A percentile compares a stretch with the other conserved stretches of the same genome.
Evolutionary conservation across 176 grass and related monocot genomes (phyloP).

Genomic region (Oryza rufipogon): DNA sequence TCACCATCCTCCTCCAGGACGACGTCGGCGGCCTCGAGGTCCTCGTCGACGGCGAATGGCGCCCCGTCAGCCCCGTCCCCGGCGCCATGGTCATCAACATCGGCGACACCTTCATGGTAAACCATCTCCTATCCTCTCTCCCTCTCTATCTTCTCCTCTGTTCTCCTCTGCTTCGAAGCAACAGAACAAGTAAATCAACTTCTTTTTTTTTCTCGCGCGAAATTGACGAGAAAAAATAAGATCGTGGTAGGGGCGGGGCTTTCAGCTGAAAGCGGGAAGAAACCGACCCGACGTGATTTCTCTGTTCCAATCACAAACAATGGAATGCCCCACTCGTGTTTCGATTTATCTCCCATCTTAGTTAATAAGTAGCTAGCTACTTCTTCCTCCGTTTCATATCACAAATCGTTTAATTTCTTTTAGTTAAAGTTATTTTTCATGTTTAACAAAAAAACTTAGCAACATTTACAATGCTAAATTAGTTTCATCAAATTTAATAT

Average conservation of each 20-base stretch:
- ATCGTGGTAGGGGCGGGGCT: slow-evolving; percentile 22
- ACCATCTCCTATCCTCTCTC: neutral
- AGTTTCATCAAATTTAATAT: too few species aligned
- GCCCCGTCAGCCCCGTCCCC: slow-evolving; percentile 60
- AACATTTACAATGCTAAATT: too few species aligned
- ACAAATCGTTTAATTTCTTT: too few species aligned
- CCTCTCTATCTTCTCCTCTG: too few species aligned
- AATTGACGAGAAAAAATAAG: neutral
- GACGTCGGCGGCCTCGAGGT: slow-evolving; percentile 84
- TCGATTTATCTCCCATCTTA: neutral
- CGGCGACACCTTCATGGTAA: slow-evolving; percentile 99
- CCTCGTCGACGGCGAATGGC: slow-evolving; percentile 74
- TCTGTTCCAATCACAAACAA: neutral
- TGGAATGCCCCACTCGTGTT: neutral
- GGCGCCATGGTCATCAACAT: slow-evolving; percentile 92
- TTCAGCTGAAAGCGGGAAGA: neutral
- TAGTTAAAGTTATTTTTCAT: too few species aligned
- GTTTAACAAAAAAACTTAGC: too few species aligned
- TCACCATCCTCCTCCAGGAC: slow-evolving; percentile 94
- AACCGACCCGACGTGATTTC: slow-evolving; percentile 20
- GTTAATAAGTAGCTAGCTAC: neutral
- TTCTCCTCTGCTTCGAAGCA: slow-evolving; percentile 22
- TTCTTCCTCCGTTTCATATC: too few species aligned
- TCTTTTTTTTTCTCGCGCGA: neutral
- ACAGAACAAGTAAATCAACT: neutral